Evolutionary conservation across 208 protist species (phyloP).

Genomic region (Leishmania guyanensis): DNA sequence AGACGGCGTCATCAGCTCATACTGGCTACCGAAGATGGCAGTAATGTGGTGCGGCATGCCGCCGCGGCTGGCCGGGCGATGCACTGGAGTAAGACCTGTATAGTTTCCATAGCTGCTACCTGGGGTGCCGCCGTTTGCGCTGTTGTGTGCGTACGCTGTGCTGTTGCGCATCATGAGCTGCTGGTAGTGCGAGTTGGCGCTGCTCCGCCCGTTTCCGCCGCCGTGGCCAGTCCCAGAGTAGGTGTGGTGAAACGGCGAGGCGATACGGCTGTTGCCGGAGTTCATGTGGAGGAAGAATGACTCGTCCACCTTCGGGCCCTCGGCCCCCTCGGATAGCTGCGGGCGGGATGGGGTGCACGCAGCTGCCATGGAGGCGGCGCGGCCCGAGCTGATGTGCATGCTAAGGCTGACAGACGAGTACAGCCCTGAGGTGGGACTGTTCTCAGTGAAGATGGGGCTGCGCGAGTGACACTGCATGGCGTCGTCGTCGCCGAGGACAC

Average conservation of each 20-base stretch:
- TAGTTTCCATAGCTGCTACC: constrained; percentile 10
- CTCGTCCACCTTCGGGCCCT: constrained; percentile 35
- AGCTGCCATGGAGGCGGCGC: constrained; percentile 23
- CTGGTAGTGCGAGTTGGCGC: constrained; percentile 22
- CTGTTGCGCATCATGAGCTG: constrained; percentile 29
- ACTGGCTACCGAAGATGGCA: constrained; percentile 29
- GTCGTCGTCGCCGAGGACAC: constrained; percentile 12
- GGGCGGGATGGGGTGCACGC: constrained; percentile 41
- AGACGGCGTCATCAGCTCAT: constrained; percentile 35
- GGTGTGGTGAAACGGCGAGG: constrained; percentile 25
- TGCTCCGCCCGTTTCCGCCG: constrained; percentile 4
- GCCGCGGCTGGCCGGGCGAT: constrained; percentile 25
- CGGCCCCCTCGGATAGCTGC: constrained; percentile 25
- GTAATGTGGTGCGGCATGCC: constrained; percentile 32
- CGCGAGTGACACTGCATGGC: constrained; percentile 23
- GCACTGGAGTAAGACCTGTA: constrained; percentile 25
- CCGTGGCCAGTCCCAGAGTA: constrained; percentile 17
- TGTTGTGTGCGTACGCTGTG: constrained; percentile 14
- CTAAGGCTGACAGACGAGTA: constrained; percentile 24
- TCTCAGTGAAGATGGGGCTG: constrained; percentile 36
- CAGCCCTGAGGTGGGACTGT: constrained; percentile 35
- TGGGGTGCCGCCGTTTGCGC: constrained; percentile 17
- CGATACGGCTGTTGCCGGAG: constrained; percentile 35
- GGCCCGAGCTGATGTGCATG: constrained; percentile 33
- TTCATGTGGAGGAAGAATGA: constrained; percentile 36